Base-by-base conservation (phyloP, 164 flowering plant species). In the Liriodendron chinense region DNA sequence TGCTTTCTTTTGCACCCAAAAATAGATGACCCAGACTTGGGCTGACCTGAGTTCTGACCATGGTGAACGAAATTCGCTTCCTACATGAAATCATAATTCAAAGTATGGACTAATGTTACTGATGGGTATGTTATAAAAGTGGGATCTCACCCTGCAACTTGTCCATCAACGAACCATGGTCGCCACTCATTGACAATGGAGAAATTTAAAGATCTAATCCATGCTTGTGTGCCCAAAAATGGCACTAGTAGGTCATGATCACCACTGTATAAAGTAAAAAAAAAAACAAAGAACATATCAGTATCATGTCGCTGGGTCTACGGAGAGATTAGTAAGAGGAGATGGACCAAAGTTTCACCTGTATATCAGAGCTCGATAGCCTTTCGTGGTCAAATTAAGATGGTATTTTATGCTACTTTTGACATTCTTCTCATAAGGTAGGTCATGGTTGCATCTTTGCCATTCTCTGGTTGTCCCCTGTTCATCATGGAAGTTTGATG, bases 151-250 rank as follows among this genome's bases (percentile, higher is more conserved):
- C 94, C 94, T 20, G 75, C 91, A 74, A 86, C 72, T 79, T 89
- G 88, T 34, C 82, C 82, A 16, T 77, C 76, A 0, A 81, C 77
- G 1, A 28, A 21, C 94, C 94, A 90, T 3, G 85, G 73, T 26
- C 88, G 66, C 94, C 94, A 90, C 2, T 85, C 88, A 76, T 85
- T 85, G 34, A 75, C 73, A 66, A 89, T 80, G 56, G 88, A 62
- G 68, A 73, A 89, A 23, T 86, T 85, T 7, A 89, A 83, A 34
- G 85, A 78, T 53, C 76, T 74, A 34, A 89, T 83, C 90, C 92
- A 89, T 26, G 84, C 86, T 66, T 83, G 81, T 18, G 94, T 89
- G 10, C 74, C 83, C 22, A 84, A 1, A 71, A 68, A 80, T 0
- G 91, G 82, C 1, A 86, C 75, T 0, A 62, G 0, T 69, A 78